Evolutionary conservation across 2,329 filamentous ascomycete species (phyloP), one percentile per base, ranked within the genome.

Genomic region (Gyromitra esculenta): DNA sequence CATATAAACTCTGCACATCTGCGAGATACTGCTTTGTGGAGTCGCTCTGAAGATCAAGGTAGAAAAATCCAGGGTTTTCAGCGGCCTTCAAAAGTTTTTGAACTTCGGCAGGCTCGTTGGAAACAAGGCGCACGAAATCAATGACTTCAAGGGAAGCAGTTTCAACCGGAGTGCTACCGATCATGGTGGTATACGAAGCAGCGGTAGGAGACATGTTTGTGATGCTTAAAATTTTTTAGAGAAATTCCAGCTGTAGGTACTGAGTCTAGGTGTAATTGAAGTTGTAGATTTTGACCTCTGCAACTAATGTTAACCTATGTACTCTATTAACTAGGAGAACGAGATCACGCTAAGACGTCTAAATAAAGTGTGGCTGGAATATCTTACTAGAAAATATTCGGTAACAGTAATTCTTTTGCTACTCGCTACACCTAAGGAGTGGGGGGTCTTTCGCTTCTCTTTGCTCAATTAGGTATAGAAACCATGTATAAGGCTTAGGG

Each of bases 21-120:
- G 62, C 25, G 25, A 77, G 41, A 43, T 69, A 73, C 9, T 57
- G 7, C 15, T 37, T 35, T 15, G 35, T 73, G 18, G 67, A 59
- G 31, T 45, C n/a, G 31, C 59, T 21, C 31, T 37, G 45, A 15
- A 73, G 15, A 54, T 77, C 69, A 54, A 77, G 15, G 35, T 73
- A 77, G 63, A 77, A 77, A 35, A 77, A 73, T 1, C 75, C 75
- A 11, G 64, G 63, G 1, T 45, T 64, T n/a, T n/a, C 13, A 8
- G 75, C 69, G 13, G 75, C 60, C 11, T 37, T n/a, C 18, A 64
- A 68, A 8, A 77, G n/a, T 48, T 59, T 65, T 73, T 69, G 1
- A 31, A 9, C n/a, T 48, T 73, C 56, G 37, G 68, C 64, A 5
- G 57, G 21, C 41, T 65, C 63, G 4, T 69, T 31, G 25, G 25